A percentile compares a stretch with the other conserved stretches of the same genome.
These are phyloP conservation scores for Xylaria cubensis DNA, from an alignment of 495 filamentous ascomycete species.

Conservation along the genomic window DNA sequence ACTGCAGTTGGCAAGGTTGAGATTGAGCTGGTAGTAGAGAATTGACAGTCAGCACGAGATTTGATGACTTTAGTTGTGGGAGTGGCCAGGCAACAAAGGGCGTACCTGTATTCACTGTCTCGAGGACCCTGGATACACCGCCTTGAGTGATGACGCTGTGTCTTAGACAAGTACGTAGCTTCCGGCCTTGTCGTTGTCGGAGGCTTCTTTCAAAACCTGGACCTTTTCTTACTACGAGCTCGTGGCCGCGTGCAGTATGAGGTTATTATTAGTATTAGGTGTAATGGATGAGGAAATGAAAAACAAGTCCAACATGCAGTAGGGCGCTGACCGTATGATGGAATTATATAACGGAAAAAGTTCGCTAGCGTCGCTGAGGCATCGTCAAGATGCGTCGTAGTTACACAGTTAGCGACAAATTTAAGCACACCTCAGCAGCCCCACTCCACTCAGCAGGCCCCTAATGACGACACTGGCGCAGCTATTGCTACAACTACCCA, in stretches of 20 bases:
- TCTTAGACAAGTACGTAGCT: neutral
- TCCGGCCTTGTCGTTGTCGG: constrained; percentile 5
- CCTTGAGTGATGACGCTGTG: neutral
- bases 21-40: neutral
- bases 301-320: neutral
- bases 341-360: constrained; percentile 5
- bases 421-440: neutral
- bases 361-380: neutral
- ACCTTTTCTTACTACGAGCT: neutral
- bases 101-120: neutral
- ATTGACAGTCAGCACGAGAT: neutral
- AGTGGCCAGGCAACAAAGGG: neutral
- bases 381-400: neutral
- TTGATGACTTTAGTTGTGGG: neutral
- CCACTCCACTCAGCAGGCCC: neutral
- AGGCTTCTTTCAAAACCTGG: neutral
- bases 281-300: neutral
- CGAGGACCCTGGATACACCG: neutral
- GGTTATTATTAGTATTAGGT: neutral
- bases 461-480: constrained; percentile 18
- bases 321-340: constrained; percentile 5
- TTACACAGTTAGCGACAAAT: constrained; percentile 1
- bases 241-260: neutral
- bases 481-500: neutral
- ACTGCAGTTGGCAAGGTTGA: neutral